Percentiles rank a stretch among this genome's conserved stretches.
phyloP scores from a whole-genome alignment of 2,329 filamentous ascomycete species.

The Sclerotiophoma versabilis region DNA sequence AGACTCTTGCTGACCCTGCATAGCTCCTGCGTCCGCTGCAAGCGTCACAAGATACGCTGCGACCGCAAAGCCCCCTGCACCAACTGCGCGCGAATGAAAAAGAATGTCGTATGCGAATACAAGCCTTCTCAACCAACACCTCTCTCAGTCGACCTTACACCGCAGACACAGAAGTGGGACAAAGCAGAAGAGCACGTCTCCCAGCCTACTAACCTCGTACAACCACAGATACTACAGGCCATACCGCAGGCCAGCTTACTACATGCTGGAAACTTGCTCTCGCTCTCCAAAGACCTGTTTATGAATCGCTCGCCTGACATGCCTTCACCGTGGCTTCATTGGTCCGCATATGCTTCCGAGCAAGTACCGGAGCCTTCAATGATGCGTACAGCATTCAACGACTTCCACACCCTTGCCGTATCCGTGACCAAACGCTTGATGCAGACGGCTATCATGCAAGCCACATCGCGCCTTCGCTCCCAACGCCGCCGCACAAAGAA shows the following conservation, averaged over 20 bases:
- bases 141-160: neutral
- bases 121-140: neutral
- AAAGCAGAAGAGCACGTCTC: neutral
- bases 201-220: neutral
- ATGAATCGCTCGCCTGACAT: conserved; percentile 45
- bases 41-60: conserved; percentile 20
- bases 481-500: conserved; percentile 42
- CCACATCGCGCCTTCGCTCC: conserved; percentile 71
- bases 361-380: conserved; percentile 66
- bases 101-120: conserved; percentile 9
- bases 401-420: conserved; percentile 73
- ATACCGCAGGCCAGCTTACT: conserved; percentile 47
- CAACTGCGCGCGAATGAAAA: conserved; percentile 12
- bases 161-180: neutral
- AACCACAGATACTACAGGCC: conserved; percentile 29
- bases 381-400: conserved; percentile 75
- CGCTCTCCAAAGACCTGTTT: conserved; percentile 43
- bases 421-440: conserved; percentile 75
- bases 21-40: conserved; percentile 19
- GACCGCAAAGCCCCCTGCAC: conserved; percentile 20
- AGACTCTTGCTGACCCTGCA: neutral
- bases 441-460: conserved; percentile 72
- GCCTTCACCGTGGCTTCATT: conserved; percentile 39
- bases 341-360: conserved; percentile 41
- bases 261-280: conserved; percentile 36